Evolutionary conservation across 2,329 filamentous ascomycete species (phyloP).

Genomic region (Xylariales sp.): DNA sequence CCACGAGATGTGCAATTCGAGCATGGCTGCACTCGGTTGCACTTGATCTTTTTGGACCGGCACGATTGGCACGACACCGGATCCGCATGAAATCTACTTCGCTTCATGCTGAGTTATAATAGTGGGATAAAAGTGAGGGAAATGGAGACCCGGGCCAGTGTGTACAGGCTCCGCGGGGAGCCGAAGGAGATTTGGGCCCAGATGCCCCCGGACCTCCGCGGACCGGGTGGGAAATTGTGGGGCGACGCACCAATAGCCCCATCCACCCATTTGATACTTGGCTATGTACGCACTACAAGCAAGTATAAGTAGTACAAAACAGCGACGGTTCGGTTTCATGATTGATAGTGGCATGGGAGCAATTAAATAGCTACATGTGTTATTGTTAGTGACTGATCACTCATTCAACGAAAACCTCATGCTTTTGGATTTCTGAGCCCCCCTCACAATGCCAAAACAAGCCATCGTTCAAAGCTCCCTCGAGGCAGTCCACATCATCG

Average conservation of each 20-base stretch:
- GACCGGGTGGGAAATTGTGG: no score
- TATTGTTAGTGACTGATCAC: no score
- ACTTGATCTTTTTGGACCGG: slow-evolving; percentile 15
- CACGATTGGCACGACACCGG: slow-evolving; percentile 15
- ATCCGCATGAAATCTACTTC: slow-evolving; percentile 10
- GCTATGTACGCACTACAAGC: no score
- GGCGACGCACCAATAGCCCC: no score
- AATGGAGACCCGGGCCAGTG: not conserved
- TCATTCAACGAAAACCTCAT: not conserved
- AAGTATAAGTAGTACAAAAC: not conserved
- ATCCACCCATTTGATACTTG: no score
- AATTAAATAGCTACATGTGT: not conserved
- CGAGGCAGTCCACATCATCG: slow-evolving; percentile 31
- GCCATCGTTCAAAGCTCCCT: slow-evolving; percentile 27
- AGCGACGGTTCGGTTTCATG: not conserved
- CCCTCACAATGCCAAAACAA: slow-evolving; percentile 23
- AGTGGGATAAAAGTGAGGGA: not conserved
- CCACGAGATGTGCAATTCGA: slow-evolving; percentile 17
- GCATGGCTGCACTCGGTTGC: slow-evolving; percentile 13
- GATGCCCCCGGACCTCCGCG: no score
- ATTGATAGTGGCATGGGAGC: not conserved
- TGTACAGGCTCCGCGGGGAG: no score
- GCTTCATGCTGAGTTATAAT: slow-evolving; percentile 10
- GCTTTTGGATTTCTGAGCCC: no score
- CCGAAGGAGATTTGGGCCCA: no score